Conservation (phyloP, 2,329 filamentous ascomycete genomes). For the Fusarium algeriense region DNA sequence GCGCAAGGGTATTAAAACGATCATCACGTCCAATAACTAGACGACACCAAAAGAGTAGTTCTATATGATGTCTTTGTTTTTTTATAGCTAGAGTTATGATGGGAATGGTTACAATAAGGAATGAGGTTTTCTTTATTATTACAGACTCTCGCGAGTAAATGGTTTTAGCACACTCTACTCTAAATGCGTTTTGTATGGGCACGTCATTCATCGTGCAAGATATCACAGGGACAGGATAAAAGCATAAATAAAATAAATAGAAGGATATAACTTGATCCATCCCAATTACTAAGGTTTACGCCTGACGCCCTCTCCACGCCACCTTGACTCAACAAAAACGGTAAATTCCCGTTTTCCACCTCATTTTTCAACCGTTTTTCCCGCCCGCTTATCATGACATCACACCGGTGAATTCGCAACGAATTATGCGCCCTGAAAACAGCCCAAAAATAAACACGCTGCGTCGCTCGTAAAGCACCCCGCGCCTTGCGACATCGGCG, state of each 20-base stretch:
- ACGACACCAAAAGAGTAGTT: slow-evolving; percentile 34
- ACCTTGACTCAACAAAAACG: not conserved
- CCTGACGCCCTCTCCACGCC: not conserved
- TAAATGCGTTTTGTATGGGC: not conserved
- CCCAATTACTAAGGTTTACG: not conserved
- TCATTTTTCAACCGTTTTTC: slow-evolving; percentile 16
- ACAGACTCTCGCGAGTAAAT: slow-evolving; percentile 31
- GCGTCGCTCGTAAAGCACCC: slow-evolving; percentile 21
- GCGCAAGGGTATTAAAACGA: slow-evolving; percentile 34
- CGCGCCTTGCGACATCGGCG: slow-evolving; percentile 44
- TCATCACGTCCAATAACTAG: slow-evolving; percentile 15
- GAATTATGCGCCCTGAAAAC: slow-evolving; percentile 36
- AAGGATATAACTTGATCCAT: not conserved
- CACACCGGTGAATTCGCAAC: slow-evolving; percentile 14
- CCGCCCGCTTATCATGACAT: slow-evolving; percentile 34
- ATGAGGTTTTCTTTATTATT: slow-evolving; percentile 18
- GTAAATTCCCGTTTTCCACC: not conserved
- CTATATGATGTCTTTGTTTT: slow-evolving; percentile 5
- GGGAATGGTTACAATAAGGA: slow-evolving; percentile 11
- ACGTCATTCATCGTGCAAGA: no score
- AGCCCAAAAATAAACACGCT: slow-evolving; percentile 7
- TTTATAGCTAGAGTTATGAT: slow-evolving; percentile 1
- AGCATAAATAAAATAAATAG: not conserved
- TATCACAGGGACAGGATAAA: not conserved
- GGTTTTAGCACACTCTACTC: slow-evolving; percentile 29